Evolutionary conservation across 371 early-diverging fungal genomes (phyloP).

Genomic region (Apophysomyces variabilis): DNA sequence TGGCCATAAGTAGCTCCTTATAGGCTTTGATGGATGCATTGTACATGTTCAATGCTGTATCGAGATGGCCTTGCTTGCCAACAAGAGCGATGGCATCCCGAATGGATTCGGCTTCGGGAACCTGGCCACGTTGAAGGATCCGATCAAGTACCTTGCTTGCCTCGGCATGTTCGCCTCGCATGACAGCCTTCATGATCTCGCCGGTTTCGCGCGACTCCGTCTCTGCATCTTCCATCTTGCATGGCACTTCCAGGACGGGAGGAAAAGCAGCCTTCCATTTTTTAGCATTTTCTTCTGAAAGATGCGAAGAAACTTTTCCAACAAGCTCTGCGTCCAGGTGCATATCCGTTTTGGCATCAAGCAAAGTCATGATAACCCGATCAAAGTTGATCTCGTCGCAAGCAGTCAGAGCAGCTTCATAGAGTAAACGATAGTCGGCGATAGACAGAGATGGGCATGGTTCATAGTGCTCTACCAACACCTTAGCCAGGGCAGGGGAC

Average conservation of each 20-base stretch:
- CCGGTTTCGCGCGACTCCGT: slow-evolving; percentile 14
- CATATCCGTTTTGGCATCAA: slow-evolving; percentile 7
- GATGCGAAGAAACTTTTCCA: background rate
- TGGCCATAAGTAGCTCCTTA: slow-evolving; percentile 16
- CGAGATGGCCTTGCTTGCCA: slow-evolving; percentile 50
- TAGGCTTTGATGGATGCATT: slow-evolving; percentile 32
- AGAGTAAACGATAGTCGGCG: slow-evolving; percentile 21
- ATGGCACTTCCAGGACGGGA: slow-evolving; percentile 13
- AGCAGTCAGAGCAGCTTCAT: slow-evolving; percentile 26
- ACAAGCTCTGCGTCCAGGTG: slow-evolving; percentile 7
- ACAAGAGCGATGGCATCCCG: slow-evolving; percentile 51
- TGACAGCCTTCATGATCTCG: slow-evolving; percentile 29
- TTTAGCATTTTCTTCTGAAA: slow-evolving; percentile 8
- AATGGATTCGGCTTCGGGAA: slow-evolving; percentile 41
- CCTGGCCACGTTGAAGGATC: slow-evolving; percentile 25
- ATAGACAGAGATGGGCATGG: background rate
- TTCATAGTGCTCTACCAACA: slow-evolving; percentile 3
- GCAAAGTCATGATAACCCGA: background rate
- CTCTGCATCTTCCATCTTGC: background rate
- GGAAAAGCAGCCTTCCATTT: slow-evolving; percentile 1
- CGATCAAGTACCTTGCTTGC: slow-evolving; percentile 30
- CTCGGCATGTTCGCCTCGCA: slow-evolving; percentile 26
- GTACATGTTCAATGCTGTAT: slow-evolving; percentile 37
- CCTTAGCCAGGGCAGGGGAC: background rate
- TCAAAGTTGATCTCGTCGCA: slow-evolving; percentile 8